Evolutionary conservation across 306 rosid genomes (phyloP).

Genomic region (Lathyrus oleraceus): DNA sequence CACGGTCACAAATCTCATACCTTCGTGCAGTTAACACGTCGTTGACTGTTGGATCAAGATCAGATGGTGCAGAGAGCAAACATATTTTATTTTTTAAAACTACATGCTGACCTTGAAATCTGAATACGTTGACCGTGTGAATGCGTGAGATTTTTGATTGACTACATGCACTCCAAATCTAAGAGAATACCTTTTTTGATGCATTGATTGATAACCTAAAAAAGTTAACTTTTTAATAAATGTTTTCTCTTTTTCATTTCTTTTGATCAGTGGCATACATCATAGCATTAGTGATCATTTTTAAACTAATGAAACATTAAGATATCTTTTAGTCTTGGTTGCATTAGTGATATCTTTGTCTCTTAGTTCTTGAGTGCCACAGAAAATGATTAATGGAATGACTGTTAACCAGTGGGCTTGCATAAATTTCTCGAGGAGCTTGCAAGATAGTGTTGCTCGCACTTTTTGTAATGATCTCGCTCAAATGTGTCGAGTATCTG

Average conservation of each 20-base stretch:
- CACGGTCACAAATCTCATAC: no score
- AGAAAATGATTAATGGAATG: conserved; percentile 99
- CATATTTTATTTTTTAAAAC: no score
- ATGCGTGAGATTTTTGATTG: background rate
- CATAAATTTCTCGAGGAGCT: conserved; percentile 83
- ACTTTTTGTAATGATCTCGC: conserved; percentile 84
- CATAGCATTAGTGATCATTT: background rate
- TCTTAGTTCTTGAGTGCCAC: conserved; percentile 36
- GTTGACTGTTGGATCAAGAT: no score
- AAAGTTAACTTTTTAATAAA: background rate
- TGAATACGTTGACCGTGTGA: background rate
- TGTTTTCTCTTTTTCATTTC: background rate
- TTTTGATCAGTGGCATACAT: background rate
- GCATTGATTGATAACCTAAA: conserved; percentile 6
- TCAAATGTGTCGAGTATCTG: conserved; percentile 97
- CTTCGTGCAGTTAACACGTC: no score
- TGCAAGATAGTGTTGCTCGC: conserved; percentile 87
- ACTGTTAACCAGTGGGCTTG: conserved; percentile 96
- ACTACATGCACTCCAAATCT: background rate
- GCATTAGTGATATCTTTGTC: conserved; percentile 27
- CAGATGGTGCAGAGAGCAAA: no score
- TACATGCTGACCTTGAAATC: no score
- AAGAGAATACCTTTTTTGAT: background rate
- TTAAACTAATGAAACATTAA: background rate
- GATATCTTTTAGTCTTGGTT: conserved; percentile 5